Conservation (phyloP, 176 grass and related monocot species). For the Rhynchospora breviuscula region DNA sequence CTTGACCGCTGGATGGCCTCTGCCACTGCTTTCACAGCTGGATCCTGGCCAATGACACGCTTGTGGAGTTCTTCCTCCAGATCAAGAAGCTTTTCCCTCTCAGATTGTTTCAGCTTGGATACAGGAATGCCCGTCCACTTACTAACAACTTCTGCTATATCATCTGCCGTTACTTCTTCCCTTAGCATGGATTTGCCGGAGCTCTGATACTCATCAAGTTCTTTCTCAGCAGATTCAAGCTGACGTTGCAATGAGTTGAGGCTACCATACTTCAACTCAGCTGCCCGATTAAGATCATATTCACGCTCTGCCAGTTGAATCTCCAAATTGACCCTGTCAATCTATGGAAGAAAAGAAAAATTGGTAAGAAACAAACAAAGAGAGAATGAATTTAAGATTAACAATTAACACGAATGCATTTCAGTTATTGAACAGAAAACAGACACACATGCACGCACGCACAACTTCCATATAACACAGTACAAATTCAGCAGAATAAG, state of each 20-base stretch:
- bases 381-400: neutral
- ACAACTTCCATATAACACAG: neutral
- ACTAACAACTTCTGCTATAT: constrained; percentile 97
- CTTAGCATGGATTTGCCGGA: constrained; percentile 99
- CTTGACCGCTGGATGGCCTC: constrained; percentile 99
- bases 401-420: neutral
- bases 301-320: constrained; percentile 97
- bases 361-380: constrained; percentile 16
- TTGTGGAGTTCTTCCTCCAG: constrained; percentile 93
- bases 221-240: constrained; percentile 71
- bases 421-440: neutral
- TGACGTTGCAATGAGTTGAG: constrained; percentile 95
- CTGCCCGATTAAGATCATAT: constrained; percentile 96
- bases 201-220: constrained; percentile 83
- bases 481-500: neutral
- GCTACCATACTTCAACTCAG: constrained; percentile 94
- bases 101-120: constrained; percentile 93
- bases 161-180: constrained; percentile 93
- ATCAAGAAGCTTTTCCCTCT: constrained; percentile 84
- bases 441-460: neutral
- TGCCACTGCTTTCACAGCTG: constrained; percentile 84
- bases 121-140: constrained; percentile 97
- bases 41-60: constrained; percentile 91
- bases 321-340: constrained; percentile 96
- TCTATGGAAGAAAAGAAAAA: constrained; percentile 47